Base-by-base conservation (phyloP, 768 basidiomycete species). In the Hydnomerulius pinastri region DNA sequence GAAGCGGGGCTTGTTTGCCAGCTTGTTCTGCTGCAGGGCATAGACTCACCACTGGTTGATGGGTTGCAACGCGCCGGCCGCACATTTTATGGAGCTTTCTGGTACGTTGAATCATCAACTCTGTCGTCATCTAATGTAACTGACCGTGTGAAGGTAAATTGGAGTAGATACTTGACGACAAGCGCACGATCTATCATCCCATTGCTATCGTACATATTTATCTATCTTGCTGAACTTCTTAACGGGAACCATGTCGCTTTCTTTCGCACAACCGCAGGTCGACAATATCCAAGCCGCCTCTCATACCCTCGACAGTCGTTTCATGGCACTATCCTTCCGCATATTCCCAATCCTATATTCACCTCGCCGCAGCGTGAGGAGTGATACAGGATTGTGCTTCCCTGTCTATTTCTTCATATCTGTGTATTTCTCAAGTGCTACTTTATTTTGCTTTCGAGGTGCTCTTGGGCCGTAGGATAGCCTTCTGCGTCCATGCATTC, bases 21-120 rank as follows among this genome's bases (percentile, higher is more conserved):
- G 74, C 54, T 71, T 82, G 36, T 69, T 90, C 50, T 91, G 88
- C 69, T 91, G 88, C 66, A 79, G 82, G 59, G 81, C 77, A 73
- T 88, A 54, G 54, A 70, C 57, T 21, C 47, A 51, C 46, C 47
- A 45, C 56, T 59, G 62, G 70, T 53, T 65, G 63, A 55, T 65
- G 65, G 57, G 48, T 55, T 58, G 56, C 42, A 50, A 49, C 52
- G 64, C 64, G 66, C 62, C 18, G 66, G 66, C 33, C 66, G 65
- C 66, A 66, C 39, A 37, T 61, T 28, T 58, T 54, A 43, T 46
- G 54, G 66, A 54, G 56, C 51, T 48, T 56, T 17, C 24, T 57
- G 59, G 65, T 65, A 23, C 54, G 62, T n/a, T 13, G 29, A 8
- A 13, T 8, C 29, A 30, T 50, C 25, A 40, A 36, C 17, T 37